Conservation (phyloP, 2,329 filamentous ascomycete genomes). For the Fusarium verrucosum region DNA sequence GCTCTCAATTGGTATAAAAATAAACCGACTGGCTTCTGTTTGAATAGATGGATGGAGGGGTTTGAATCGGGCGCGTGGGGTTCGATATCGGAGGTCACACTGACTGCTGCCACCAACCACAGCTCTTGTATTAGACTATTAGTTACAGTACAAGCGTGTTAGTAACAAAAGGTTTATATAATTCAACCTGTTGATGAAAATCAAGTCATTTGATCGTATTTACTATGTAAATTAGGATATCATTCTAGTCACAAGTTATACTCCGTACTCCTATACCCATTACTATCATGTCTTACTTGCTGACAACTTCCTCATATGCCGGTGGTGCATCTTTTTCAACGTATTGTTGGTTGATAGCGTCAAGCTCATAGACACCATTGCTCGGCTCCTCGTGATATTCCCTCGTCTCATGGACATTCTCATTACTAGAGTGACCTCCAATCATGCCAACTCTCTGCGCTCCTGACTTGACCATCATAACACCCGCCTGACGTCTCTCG, state of each 20-base stretch:
- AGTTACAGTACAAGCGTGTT: slow-evolving; percentile 5
- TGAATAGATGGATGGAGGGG: slow-evolving; percentile 18
- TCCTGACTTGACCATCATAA: slow-evolving; percentile 4
- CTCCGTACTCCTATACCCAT: neutral
- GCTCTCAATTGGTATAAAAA: no score
- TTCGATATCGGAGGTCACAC: slow-evolving; percentile 42
- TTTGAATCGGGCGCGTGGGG: slow-evolving; percentile 13
- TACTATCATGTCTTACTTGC: slow-evolving; percentile 4
- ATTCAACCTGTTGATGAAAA: neutral
- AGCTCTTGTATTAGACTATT: slow-evolving; percentile 29
- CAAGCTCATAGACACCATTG: slow-evolving; percentile 15
- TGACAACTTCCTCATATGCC: slow-evolving; percentile 35
- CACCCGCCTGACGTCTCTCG: slow-evolving; percentile 28
- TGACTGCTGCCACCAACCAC: slow-evolving; percentile 33
- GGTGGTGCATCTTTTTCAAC: slow-evolving; percentile 30
- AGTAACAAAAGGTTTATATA: slow-evolving; percentile 3
- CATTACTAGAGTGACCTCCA: neutral
- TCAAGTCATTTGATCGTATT: neutral
- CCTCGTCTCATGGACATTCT: neutral
- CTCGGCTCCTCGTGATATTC: neutral
- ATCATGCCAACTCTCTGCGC: slow-evolving; percentile 7
- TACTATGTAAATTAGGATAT: neutral
- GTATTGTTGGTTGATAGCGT: slow-evolving; percentile 1
- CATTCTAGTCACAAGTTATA: neutral
- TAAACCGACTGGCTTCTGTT: neutral